Base-by-base conservation (phyloP, 2,329 filamentous ascomycete species). In the Lecanosticta acicola region DNA sequence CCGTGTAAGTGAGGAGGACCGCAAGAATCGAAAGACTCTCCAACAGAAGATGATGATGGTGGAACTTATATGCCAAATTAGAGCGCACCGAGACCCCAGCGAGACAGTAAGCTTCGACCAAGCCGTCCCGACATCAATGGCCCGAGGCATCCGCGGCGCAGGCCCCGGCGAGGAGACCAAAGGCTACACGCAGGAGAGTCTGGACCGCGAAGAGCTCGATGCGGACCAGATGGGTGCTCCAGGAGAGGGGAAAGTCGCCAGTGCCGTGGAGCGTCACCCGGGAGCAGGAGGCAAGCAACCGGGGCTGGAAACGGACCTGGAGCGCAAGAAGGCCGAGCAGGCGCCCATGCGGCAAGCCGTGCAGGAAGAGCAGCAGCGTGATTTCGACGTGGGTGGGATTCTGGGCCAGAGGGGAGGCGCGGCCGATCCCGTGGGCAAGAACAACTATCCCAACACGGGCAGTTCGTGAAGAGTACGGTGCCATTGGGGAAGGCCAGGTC, bases 301-400 rank as follows among this genome's bases (percentile, higher is more conserved):
- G 4, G 71, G 70, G 35, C 47, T 75, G 42, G 71, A 68, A 49
- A 62, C 52, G 4, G 71, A 73, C 62, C 53, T 75, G 55, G 72
- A 74, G 9, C 62, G 70, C 60, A 75, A 75, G 62, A 75, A 74
- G 61, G 69, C 64, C 2, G 72, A 75, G 63, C 72, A 75, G 56
- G 63, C 66, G 7, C 66, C 64, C 13, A 57, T 63, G 18, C 57
- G 72, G 34, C 66, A 71, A 42, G 63, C 60, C 16, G 60, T 70
- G 26, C 63, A 73, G 58, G 55, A 64, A 49, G 49, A 68, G 53
- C 66, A 68, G 56, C 44, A 59, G 46, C 48, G 65, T 33, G 53
- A 64, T 16, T 61, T 65, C 3, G 65, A 65, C 56, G 67, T 66
- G 38, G 71, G 63, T 5, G 71, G 72, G 8, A 62, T 68, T 3